Evolutionary conservation across 2,329 filamentous ascomycete species (phyloP).

Genomic region (Penicillium sp.): DNA sequence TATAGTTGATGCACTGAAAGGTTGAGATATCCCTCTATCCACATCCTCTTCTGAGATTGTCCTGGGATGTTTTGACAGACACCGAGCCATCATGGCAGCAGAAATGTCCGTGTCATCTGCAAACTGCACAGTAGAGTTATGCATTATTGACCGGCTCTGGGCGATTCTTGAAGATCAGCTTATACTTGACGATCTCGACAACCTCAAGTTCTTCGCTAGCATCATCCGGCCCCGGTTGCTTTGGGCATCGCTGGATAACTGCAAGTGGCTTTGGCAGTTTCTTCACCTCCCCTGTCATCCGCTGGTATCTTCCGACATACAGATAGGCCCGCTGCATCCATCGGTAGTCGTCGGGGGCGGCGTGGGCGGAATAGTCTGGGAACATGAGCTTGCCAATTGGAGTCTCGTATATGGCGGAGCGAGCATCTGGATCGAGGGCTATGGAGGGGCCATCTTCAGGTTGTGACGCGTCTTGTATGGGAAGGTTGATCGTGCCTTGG

Average conservation of each 20-base stretch:
- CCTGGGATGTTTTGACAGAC: not conserved
- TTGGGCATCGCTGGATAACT: constrained; percentile 67
- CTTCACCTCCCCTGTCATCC: constrained; percentile 87
- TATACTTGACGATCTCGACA: constrained; percentile 84
- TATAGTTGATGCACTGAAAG: not conserved
- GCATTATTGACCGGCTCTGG: constrained; percentile 77
- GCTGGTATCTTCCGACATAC: constrained; percentile 86
- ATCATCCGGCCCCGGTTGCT: constrained; percentile 19
- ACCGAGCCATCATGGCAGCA: not conserved
- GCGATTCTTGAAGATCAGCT: constrained; percentile 80
- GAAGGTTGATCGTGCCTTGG: constrained; percentile 86
- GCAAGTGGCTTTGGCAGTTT: constrained; percentile 80
- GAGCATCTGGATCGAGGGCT: constrained; percentile 16
- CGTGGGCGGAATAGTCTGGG: constrained; percentile 69
- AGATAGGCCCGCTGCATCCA: constrained; percentile 94
- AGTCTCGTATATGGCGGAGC: constrained; percentile 45
- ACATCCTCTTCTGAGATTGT: not conserved
- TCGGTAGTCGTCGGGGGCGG: constrained; percentile 58
- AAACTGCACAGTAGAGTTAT: constrained; percentile 23
- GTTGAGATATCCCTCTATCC: not conserved
- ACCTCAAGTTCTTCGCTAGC: constrained; percentile 67
- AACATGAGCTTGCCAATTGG: constrained; percentile 77
- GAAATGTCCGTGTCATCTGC: not conserved
- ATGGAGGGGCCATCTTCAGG: constrained; percentile 36
- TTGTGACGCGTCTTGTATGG: constrained; percentile 47